A percentile compares a stretch with the other conserved stretches of the same genome.
phyloP scores from a whole-genome alignment of 352 stramenopile species.

The Pythium aphanidermatum region DNA sequence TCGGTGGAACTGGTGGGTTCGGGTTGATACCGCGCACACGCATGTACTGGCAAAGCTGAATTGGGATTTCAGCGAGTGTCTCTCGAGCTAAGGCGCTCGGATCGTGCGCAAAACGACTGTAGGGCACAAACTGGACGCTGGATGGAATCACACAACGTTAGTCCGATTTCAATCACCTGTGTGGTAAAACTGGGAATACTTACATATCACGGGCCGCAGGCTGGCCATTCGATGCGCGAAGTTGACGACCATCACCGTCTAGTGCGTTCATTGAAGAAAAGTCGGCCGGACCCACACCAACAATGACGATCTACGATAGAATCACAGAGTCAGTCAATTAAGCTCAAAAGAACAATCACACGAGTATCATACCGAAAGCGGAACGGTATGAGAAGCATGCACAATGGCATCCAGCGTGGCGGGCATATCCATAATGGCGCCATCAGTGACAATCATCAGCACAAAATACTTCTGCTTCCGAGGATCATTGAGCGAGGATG shows the following conservation, averaged over 20 bases:
- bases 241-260: conserved; percentile 47
- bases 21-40: conserved; percentile 48
- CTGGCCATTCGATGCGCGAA: conserved; percentile 33
- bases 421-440: conserved; percentile 86
- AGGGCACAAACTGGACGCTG: conserved; percentile 65
- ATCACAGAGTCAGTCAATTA: neutral
- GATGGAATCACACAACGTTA: conserved; percentile 4
- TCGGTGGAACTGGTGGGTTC: conserved; percentile 37
- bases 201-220: conserved; percentile 54
- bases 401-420: conserved; percentile 51
- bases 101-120: conserved; percentile 40
- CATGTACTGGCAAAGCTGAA: conserved; percentile 77
- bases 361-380: conserved; percentile 38
- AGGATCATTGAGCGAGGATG: conserved; percentile 30
- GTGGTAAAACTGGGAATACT: conserved; percentile 3
- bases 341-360: neutral
- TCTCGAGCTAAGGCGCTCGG: conserved; percentile 38
- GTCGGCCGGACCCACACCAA: conserved; percentile 64
- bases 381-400: conserved; percentile 40
- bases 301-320: conserved; percentile 53
- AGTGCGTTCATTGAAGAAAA: conserved; percentile 65
- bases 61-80: conserved; percentile 66
- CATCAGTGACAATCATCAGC: conserved; percentile 84
- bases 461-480: conserved; percentile 82
- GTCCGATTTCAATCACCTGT: neutral